Evolutionary conservation across 2,329 filamentous ascomycete genomes (phyloP).

Genomic region (Ceratocystis alfenasii): DNA sequence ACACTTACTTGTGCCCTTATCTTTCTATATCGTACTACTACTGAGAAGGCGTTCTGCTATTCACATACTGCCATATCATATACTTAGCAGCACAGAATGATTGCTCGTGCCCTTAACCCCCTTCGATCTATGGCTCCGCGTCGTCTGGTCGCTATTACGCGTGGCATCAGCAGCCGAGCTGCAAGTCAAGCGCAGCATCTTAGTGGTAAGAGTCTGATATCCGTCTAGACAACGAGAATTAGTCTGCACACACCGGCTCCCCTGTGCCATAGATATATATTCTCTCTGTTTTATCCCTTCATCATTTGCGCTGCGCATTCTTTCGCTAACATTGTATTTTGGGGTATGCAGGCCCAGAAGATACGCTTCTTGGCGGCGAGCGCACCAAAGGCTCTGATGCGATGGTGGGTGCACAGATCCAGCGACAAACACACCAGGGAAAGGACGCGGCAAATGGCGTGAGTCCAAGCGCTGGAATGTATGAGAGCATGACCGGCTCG

Average conservation of each 20-base stretch:
- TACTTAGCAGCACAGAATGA: not conserved
- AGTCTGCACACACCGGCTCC: not conserved
- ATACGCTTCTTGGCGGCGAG: constrained; percentile 13
- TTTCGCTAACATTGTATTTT: too few species aligned
- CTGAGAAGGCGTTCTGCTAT: too few species aligned
- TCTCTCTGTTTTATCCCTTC: too few species aligned
- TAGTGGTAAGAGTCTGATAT: not conserved
- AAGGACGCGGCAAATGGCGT: not conserved
- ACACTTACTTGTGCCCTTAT: not conserved
- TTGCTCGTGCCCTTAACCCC: not conserved
- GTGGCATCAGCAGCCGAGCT: not conserved
- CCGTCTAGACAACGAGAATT: not conserved
- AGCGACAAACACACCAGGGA: not conserved
- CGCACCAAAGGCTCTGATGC: not conserved
- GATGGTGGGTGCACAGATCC: not conserved
- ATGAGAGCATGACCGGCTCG: not conserved
- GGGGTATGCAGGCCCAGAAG: constrained; percentile 7
- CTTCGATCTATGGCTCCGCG: not conserved
- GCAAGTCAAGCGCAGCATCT: constrained; percentile 6
- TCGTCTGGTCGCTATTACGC: not conserved
- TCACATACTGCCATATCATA: not conserved
- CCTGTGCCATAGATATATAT: not conserved
- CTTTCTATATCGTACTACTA: not conserved
- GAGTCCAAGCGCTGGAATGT: not conserved
- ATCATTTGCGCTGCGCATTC: too few species aligned